Evolutionary conservation across 2,329 filamentous ascomycete genomes (phyloP).

Genomic region (Colletotrichum noveboracense): DNA sequence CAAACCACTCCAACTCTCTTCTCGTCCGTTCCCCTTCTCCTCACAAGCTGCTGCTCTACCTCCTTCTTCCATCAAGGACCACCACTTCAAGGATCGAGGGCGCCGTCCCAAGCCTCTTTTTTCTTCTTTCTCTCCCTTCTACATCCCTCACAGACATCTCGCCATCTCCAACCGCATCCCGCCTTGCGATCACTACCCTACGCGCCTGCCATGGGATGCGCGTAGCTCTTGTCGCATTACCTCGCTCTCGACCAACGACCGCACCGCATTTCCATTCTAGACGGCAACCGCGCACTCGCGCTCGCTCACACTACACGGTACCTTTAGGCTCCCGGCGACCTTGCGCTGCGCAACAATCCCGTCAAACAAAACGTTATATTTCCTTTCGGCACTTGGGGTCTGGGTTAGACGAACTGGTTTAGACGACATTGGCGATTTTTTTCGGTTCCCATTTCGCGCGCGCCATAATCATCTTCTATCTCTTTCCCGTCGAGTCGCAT

Average conservation of each 20-base stretch:
- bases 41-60: slow-evolving; percentile 18
- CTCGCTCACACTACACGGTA: neutral
- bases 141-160: neutral
- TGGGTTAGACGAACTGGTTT: slow-evolving; percentile 46
- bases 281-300: slow-evolving; percentile 5
- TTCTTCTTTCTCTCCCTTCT: neutral
- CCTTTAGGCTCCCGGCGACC: neutral
- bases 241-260: slow-evolving; percentile 24
- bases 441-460: slow-evolving; percentile 16
- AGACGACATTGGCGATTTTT: slow-evolving; percentile 31
- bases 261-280: slow-evolving; percentile 3
- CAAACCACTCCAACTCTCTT: slow-evolving; percentile 23
- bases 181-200: slow-evolving; percentile 10
- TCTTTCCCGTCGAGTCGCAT: neutral
- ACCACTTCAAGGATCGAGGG: neutral
- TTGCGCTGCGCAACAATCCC: slow-evolving; percentile 8
- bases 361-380: slow-evolving; percentile 24
- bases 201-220: slow-evolving; percentile 37
- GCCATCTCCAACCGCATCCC: neutral
- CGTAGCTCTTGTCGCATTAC: slow-evolving; percentile 30
- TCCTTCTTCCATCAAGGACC: slow-evolving; percentile 1
- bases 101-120: neutral
- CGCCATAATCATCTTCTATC: slow-evolving; percentile 20
- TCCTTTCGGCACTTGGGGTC: slow-evolving; percentile 31
- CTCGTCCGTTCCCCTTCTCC: slow-evolving; percentile 8